These are phyloP conservation scores for Mycena albidolilacea DNA, from an alignment of 768 basidiomycete species.

Conservation along the genomic window DNA sequence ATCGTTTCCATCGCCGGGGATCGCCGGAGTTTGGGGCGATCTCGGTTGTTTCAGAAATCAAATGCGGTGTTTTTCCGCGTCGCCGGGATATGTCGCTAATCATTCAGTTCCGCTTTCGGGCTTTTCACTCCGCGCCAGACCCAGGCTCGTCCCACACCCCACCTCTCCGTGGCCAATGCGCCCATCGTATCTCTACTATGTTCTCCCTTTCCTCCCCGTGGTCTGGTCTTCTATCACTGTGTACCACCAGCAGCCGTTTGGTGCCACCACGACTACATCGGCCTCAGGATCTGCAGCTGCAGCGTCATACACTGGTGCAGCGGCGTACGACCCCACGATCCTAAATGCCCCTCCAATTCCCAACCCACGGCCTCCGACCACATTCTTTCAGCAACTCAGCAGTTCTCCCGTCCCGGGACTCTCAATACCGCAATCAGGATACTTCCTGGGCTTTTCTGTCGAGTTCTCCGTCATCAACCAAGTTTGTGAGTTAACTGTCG, in stretches of 20 bases:
- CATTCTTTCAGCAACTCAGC: constrained; percentile 37
- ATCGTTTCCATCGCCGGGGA: too few relatives aligned
- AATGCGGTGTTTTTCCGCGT: background rate
- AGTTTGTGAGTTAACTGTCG: constrained; percentile 49
- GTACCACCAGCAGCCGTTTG: constrained; percentile 35
- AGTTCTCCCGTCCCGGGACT: constrained; percentile 33
- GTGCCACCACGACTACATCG: background rate
- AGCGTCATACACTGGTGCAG: constrained; percentile 47
- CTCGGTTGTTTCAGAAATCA: constrained; percentile 9
- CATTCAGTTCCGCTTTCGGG: background rate
- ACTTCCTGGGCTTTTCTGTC: constrained; percentile 59
- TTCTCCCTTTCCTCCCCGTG: constrained; percentile 26
- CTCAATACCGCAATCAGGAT: constrained; percentile 41
- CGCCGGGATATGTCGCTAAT: background rate
- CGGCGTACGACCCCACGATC: constrained; percentile 51
- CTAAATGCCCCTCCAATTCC: constrained; percentile 49
- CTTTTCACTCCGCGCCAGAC: constrained; percentile 1
- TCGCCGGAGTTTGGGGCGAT: background rate
- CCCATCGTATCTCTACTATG: constrained; percentile 21
- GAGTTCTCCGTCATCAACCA: constrained; percentile 62
- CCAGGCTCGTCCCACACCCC: constrained; percentile 21
- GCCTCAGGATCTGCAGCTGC: constrained; percentile 31
- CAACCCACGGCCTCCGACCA: constrained; percentile 31
- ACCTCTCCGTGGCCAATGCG: constrained; percentile 35
- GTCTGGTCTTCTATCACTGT: constrained; percentile 34